phyloP scores from a whole-genome alignment of 257 asterid species.

The Capsicum chinense region DNA sequence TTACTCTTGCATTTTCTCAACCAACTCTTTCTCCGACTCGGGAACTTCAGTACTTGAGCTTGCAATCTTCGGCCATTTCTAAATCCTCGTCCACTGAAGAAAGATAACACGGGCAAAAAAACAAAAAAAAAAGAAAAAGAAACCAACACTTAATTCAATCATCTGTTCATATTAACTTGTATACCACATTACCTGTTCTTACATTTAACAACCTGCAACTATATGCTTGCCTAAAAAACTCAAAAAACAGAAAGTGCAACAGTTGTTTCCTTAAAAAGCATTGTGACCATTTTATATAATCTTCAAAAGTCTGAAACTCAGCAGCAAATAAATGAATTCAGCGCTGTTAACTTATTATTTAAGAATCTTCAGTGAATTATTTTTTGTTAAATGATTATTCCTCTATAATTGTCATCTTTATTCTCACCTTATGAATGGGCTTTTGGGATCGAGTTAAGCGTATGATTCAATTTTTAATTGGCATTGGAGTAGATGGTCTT shows the following conservation, averaged over 20 bases:
- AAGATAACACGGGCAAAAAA: background rate
- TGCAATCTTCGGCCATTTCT: background rate
- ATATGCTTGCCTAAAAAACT: background rate
- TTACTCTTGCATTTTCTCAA: constrained; percentile 15
- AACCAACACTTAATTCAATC: background rate
- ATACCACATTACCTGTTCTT: background rate
- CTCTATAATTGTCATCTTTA: background rate
- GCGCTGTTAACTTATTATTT: background rate
- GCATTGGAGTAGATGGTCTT: background rate
- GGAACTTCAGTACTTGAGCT: background rate
- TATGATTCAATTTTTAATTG: background rate
- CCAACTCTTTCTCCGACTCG: constrained; percentile 1
- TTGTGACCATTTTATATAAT: background rate
- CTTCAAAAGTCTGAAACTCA: background rate
- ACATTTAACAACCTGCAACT: background rate
- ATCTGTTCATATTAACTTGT: background rate
- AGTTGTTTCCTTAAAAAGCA: background rate
- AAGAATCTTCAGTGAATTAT: background rate
- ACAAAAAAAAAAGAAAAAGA: background rate
- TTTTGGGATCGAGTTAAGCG: background rate
- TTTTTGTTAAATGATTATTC: background rate
- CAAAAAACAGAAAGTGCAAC: background rate
- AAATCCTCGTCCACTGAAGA: background rate
- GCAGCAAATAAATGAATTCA: background rate
- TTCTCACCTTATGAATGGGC: background rate